A percentile compares a stretch with the other conserved stretches of the same genome.
Evolutionary conservation across 768 basidiomycete genomes (phyloP).

Genomic region (Collybiopsis confluens): DNA sequence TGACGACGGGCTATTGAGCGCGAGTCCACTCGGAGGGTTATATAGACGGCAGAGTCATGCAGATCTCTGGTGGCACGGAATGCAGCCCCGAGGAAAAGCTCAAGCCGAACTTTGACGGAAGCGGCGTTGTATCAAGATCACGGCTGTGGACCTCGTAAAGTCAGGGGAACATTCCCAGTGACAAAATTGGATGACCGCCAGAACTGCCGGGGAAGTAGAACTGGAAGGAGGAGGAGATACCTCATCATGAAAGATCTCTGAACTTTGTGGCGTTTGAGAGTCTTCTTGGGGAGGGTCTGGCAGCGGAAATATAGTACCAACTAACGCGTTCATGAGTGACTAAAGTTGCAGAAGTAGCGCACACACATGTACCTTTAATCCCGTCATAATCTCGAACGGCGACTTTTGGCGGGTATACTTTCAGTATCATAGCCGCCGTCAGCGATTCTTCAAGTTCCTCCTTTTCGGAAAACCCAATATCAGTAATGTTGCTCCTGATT

Average conservation of each 20-base stretch:
- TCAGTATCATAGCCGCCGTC: background rate
- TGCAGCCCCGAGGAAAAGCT: no score
- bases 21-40: no score
- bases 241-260: background rate
- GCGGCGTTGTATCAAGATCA: no score
- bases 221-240: no score
- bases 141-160: no score
- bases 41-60: no score
- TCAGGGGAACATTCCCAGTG: no score
- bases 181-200: no score
- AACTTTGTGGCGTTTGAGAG: background rate
- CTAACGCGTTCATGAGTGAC: background rate
- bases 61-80: no score
- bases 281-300: background rate
- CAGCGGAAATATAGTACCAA: background rate
- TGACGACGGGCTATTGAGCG: no score
- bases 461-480: background rate
- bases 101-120: no score
- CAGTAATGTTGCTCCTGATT: background rate
- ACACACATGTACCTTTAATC: background rate
- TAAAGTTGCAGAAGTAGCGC: background rate
- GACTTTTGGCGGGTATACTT: background rate
- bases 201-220: no score
- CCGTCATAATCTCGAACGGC: background rate
- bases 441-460: background rate